A percentile compares a stretch with the other conserved stretches of the same genome.
Evolutionary conservation across 768 basidiomycete genomes (phyloP).

Genomic region (Boletus speciosus): DNA sequence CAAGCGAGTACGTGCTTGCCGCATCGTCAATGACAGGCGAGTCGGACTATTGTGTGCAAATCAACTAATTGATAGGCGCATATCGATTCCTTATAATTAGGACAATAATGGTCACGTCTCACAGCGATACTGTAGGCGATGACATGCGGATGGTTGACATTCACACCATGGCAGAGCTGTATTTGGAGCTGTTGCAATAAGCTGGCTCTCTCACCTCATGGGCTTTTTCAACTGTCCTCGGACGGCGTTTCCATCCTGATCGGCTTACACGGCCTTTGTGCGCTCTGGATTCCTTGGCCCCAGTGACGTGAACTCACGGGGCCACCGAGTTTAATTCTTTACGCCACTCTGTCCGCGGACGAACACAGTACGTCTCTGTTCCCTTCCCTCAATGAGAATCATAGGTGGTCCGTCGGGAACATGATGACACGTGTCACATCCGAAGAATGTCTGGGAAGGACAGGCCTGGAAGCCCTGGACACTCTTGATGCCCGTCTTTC

Average conservation of each 20-base stretch:
- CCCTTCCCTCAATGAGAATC: slow-evolving; percentile 1
- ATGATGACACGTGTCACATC: neutral
- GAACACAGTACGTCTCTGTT: neutral
- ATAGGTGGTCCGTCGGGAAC: neutral
- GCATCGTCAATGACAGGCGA: neutral
- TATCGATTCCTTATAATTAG: neutral
- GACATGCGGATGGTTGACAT: neutral
- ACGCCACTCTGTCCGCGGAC: slow-evolving; percentile 17
- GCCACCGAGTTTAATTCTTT: neutral
- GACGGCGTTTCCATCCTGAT: neutral
- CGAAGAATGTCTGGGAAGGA: neutral
- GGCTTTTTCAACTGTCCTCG: neutral
- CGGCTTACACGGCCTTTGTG: neutral
- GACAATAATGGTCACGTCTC: neutral
- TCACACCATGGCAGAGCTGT: neutral
- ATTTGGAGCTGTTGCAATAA: neutral
- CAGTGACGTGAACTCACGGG: neutral
- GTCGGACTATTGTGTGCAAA: neutral
- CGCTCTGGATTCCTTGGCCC: neutral
- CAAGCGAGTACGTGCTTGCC: neutral
- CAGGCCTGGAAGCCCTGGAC: too few species aligned
- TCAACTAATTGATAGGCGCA: neutral
- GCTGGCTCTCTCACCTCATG: neutral
- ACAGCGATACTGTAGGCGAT: neutral
- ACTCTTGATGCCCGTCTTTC: neutral